phyloP scores from a whole-genome alignment of 1,284 basidiomycete species.

The Moesziomyces sp. region DNA sequence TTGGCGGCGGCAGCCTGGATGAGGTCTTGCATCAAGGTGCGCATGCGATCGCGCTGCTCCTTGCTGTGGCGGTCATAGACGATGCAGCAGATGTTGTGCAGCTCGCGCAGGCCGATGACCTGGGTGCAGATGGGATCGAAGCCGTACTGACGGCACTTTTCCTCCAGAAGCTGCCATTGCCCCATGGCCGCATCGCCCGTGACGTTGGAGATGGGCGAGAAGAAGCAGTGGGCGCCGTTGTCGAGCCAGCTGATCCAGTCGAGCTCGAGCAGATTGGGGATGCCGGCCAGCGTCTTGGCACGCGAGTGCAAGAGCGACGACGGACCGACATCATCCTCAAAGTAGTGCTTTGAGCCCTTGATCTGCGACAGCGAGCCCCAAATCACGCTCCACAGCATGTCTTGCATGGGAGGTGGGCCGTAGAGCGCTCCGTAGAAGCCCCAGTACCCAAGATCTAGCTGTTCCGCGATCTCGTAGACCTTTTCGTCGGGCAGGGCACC shows the following conservation, averaged over 20 bases:
- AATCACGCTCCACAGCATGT: conserved; percentile 35
- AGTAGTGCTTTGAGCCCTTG: conserved; percentile 36
- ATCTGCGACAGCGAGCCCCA: conserved; percentile 42
- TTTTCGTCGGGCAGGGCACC: conserved; percentile 7
- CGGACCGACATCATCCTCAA: conserved; percentile 17
- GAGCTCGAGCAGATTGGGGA: conserved; percentile 50
- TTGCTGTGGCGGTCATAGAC: conserved; percentile 54
- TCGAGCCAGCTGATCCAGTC: conserved; percentile 53
- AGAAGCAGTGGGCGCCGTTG: conserved; percentile 52
- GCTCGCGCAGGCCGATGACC: conserved; percentile 38
- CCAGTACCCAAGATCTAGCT: conserved; percentile 31
- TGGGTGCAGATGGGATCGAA: conserved; percentile 54
- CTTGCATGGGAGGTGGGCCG: conserved; percentile 39
- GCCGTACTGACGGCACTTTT: conserved; percentile 30
- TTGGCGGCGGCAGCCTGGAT: conserved; percentile 52
- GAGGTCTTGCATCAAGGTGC: conserved; percentile 23
- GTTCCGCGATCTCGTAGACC: conserved; percentile 9
- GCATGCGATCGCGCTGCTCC: conserved; percentile 48
- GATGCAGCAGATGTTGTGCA: conserved; percentile 51
- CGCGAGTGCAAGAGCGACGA: conserved; percentile 45
- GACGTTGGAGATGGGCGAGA: conserved; percentile 47
- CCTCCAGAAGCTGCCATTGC: conserved; percentile 33
- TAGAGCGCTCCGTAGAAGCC: conserved; percentile 54
- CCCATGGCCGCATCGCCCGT: conserved; percentile 34
- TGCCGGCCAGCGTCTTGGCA: conserved; percentile 51